Evolutionary conservation across 2,329 filamentous ascomycete genomes (phyloP), one percentile per base, ranked within the genome.

Genomic region (Beauveria sp.): DNA sequence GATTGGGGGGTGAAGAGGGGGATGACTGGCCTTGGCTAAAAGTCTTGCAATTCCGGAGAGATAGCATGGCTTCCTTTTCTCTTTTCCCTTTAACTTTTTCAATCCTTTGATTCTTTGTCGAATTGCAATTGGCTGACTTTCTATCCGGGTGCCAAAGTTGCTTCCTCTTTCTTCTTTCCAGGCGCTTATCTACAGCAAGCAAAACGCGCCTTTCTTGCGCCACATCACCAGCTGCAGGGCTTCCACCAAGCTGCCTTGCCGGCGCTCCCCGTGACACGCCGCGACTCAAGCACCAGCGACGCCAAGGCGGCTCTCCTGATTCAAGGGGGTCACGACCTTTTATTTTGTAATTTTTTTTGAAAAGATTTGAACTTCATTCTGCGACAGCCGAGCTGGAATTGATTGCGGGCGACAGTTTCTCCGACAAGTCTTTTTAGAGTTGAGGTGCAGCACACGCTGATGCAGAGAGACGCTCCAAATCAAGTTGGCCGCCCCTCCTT

Each of bases 261-360:
- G 34, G 55, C 44, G 16, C 24, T 43, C 46, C 55, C 55, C 55
- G 55, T 57, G 55, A 58, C 44, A 20, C 55, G 46, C 44, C 55
- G 26, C 55, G 30, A 57, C 43, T 55, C 52, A 22, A 43, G 52
- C 22, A 44, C 44, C 24, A 30, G 26, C 40, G 18, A 55, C 53
- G 53, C 53, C 53, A 55, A 46, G 40, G 18, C 12, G 5, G 55
- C 10, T 44, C 55, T 57, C 43, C 55, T 57, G 55, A 50, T 57
- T 26, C 30, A 24, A 48, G 30, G 20, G 43, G 20, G 20, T 48
- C 7, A 22, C 28, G 40, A 44, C 41, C 41, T 43, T 43, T 40
- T 52, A 2, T 16, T 50, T 30, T 30, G 22, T 24, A 24, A 28
- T 48, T n/a, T 48, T 12, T 26, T 8, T 26, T 48, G 6, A 34